Base-by-base conservation (phyloP, 805 yeast species). In the Lachancea quebecensis region DNA sequence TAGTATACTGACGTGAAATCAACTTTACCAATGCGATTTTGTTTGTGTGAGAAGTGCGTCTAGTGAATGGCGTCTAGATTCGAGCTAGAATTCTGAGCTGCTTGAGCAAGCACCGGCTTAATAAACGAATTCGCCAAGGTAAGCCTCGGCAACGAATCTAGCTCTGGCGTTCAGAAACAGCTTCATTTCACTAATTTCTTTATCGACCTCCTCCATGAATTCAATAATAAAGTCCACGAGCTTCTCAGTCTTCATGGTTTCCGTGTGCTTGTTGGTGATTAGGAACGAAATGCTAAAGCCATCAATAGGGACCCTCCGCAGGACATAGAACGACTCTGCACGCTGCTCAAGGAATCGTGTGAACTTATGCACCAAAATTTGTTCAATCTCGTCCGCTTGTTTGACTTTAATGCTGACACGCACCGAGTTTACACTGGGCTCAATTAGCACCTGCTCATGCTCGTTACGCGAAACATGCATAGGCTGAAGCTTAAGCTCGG, bases 171-270 rank as follows among this genome's bases (percentile, higher is more conserved):
- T 93, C 64, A 93, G 77, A 66, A 91, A 93, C 65, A 93, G 75
- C 69, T 93, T 93, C 95, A 93, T 93, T 65, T 93, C 99, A 67
- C 96, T 87, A 60, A 93, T 93, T 67, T 93, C 99, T 71, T 89
- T 91, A 67, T 93, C 99, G 15, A 93, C 99, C 60, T 90, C 99
- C 67, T 93, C 98, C 98, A 93, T 90, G 66, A 93, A 93, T 70
- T 93, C 98, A 55, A 93, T 88, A 55, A 93, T 90, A 66, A 93
- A 93, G 66, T 93, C 99, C 37, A 93, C 95, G 57, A 93, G 76
- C 68, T 93, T 93, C 58, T 84, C 90, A 70, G 93, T 91, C 69
- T 90, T 77, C 96, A 93, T 88, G 53, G 84, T 83, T 66, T 91
- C 96, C 10, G 96, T 89, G 67, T 93, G 99, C 68, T 81, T 82